Conservation (phyloP, 148 eudicot genomes). For the Fallopia convolvulus region DNA sequence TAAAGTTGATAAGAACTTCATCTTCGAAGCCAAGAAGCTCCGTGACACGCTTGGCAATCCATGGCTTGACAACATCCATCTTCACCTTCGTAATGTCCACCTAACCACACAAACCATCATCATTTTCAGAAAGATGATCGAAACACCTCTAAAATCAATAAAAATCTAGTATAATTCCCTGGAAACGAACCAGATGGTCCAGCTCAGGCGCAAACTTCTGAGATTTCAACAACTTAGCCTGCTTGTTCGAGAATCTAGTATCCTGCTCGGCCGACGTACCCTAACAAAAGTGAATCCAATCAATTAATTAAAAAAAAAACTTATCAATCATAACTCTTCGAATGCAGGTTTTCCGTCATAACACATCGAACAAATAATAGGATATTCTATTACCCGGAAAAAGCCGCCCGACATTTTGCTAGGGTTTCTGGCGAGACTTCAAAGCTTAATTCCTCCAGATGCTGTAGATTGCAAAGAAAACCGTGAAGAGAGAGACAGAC, state of each 20-base stretch:
- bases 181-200: constrained; percentile 64
- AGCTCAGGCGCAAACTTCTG: constrained; percentile 89
- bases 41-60: constrained; percentile 87
- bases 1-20: constrained; percentile 92
- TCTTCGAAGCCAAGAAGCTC: constrained; percentile 95
- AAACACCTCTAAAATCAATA: not conserved
- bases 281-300: constrained; percentile 25
- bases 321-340: not conserved
- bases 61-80: constrained; percentile 91
- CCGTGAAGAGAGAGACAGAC: not conserved
- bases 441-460: not conserved
- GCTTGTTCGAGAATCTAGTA: constrained; percentile 95
- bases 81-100: constrained; percentile 84
- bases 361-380: not conserved
- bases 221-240: constrained; percentile 84
- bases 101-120: constrained; percentile 21
- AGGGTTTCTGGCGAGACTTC: constrained; percentile 45
- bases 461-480: not conserved
- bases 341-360: not conserved
- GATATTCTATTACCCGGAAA: constrained; percentile 56
- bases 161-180: not conserved
- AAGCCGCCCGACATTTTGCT: constrained; percentile 97
- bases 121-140: not conserved
- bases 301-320: not conserved
- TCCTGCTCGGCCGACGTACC: constrained; percentile 99